Percentiles rank a stretch among this genome's conserved stretches.
phyloP scores from a whole-genome alignment of 257 asterid species.

The Penstemon newberryi region DNA sequence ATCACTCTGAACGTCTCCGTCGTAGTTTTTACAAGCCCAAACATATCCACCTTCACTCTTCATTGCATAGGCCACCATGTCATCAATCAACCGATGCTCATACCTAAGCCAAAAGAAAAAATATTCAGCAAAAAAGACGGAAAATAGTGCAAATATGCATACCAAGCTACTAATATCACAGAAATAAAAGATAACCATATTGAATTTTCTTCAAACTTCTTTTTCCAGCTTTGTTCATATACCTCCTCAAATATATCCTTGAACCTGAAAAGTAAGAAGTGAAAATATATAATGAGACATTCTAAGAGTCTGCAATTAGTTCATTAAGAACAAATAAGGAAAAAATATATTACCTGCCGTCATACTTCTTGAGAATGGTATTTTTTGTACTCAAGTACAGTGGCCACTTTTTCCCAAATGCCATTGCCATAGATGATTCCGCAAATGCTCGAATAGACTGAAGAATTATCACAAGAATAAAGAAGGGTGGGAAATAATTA shows the following conservation, averaged over 20 bases:
- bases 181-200: constrained; percentile 57
- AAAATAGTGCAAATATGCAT: constrained; percentile 6
- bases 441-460: constrained; percentile 93
- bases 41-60: constrained; percentile 96
- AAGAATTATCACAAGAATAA: constrained; percentile 25
- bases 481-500: constrained; percentile 9
- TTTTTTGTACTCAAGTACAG: constrained; percentile 90
- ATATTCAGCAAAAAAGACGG: constrained; percentile 12
- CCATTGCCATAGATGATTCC: constrained; percentile 90
- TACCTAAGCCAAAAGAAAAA: constrained; percentile 49
- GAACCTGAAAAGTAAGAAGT: constrained; percentile 49
- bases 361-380: constrained; percentile 88
- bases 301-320: not conserved
- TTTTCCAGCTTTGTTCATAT: constrained; percentile 80
- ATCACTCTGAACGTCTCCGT: constrained; percentile 97
- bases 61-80: constrained; percentile 93
- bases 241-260: constrained; percentile 93
- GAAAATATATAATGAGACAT: constrained; percentile 4
- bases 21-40: constrained; percentile 98
- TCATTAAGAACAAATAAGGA: not conserved
- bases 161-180: constrained; percentile 16
- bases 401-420: constrained; percentile 85
- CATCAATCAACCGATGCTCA: constrained; percentile 95
- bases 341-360: constrained; percentile 66
- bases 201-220: constrained; percentile 74